Base-by-base conservation (phyloP, 768 basidiomycete genomes). In the Kwoniella sp. region DNA sequence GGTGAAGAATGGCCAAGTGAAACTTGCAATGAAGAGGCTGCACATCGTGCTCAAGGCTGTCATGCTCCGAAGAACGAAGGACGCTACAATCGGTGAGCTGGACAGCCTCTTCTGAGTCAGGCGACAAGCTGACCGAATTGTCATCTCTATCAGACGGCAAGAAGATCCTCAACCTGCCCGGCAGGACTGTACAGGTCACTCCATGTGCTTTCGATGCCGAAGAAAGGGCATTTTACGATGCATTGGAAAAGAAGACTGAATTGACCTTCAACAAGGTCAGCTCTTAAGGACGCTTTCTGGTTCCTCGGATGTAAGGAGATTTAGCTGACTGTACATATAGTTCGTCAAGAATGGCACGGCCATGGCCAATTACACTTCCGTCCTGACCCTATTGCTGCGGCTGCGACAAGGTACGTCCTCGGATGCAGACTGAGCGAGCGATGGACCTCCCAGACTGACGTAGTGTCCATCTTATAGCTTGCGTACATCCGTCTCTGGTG, bases 61-160 rank as follows among this genome's bases (percentile, higher is more conserved):
- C 67, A 95, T 98, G 93, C 86, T 97, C 30, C 86, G 95, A 4
- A 87, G 96, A 3, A 88, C 85, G 2, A 99, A 98, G 81, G 79
- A 81, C 50, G 79, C 78, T 17, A 77, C 68, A 0, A 73, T 80
- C 20, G 76, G 78, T 76, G 54, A 61, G 73, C 51, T 25, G 12
- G 22, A 25, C 28, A 29, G 60, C 3, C 28, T 55, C 23, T 22
- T 38, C 8, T 58, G n/a, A 85, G 85, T 38, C 86, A 88, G 56
- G 71, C 23, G 38, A 29, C 50, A 15, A 30, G 34, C 25, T 58
- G 5, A 48, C 55, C 5, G 41, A 56, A 17, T 82, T 0, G 15
- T 55, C 34, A 58, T 61, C n/a, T 13, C 4, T 68, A 90, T 20
- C 88, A 93, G 81, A 83, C 58, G 95, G 95, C 4, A 90, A 92